Evolutionary conservation across 2,329 filamentous ascomycete genomes (phyloP).

Genomic region (Akanthomyces muscarius): DNA sequence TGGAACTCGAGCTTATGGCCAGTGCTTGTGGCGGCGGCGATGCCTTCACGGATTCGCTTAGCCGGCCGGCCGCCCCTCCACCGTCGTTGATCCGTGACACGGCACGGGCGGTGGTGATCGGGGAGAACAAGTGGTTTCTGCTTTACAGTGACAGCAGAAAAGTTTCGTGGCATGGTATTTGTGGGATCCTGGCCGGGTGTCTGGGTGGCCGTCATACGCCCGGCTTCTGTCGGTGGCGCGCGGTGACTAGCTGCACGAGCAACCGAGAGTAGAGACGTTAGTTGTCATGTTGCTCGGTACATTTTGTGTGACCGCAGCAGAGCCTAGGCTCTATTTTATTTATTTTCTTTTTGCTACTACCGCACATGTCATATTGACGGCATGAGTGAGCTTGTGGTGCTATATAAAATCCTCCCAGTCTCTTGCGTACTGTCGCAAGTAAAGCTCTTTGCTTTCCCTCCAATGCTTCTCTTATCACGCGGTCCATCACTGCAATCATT

Average conservation of each 20-base stretch:
- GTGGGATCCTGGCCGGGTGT: too few relatives aligned
- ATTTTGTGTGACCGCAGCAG: background rate
- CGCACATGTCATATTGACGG: background rate
- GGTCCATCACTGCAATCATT: background rate
- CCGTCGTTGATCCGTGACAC: background rate
- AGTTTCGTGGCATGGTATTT: too few relatives aligned
- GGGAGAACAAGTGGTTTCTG: too few relatives aligned
- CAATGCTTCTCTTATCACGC: background rate
- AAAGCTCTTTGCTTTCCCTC: background rate
- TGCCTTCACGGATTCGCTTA: background rate
- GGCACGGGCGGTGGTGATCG: background rate
- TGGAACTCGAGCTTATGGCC: too few relatives aligned
- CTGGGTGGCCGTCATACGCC: background rate
- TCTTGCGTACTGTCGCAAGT: too few relatives aligned
- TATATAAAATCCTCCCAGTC: background rate
- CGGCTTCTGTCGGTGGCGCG: background rate
- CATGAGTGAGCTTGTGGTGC: background rate
- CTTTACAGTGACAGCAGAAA: too few relatives aligned
- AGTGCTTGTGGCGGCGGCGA: background rate
- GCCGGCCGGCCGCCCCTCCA: too few relatives aligned
- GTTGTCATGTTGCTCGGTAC: constrained; percentile 10
- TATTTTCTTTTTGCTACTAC: background rate
- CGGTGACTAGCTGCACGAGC: background rate
- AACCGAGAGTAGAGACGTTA: background rate
- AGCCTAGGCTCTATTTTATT: background rate